A percentile compares a stretch with the other conserved stretches of the same genome.
Evolutionary conservation across 768 basidiomycete species (phyloP).

Genomic region (Boletus subparvulus): DNA sequence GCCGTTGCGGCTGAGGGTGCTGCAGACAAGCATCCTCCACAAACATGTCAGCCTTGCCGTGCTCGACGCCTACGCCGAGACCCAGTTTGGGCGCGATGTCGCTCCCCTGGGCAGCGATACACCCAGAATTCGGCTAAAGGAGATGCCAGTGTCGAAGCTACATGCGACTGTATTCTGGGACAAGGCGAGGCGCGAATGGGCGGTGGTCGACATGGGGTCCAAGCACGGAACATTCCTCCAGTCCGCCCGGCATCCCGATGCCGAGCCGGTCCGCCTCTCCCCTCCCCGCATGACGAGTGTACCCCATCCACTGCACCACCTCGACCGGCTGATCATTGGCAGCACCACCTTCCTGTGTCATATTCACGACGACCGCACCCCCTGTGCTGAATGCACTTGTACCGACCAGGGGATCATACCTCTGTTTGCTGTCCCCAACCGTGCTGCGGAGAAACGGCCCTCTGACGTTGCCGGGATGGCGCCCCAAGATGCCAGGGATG

Average conservation of each 20-base stretch:
- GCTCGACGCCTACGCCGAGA: constrained; percentile 60
- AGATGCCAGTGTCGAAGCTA: constrained; percentile 81
- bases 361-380: constrained; percentile 59
- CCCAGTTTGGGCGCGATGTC: constrained; percentile 74
- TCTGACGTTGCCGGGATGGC: constrained; percentile 11
- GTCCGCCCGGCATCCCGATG: constrained; percentile 15
- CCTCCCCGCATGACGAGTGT: constrained; percentile 65
- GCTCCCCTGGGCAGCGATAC: constrained; percentile 48
- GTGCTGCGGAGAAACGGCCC: constrained; percentile 23
- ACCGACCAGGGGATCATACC: constrained; percentile 57
- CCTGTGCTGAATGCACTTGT: constrained; percentile 62
- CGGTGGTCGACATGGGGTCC: constrained; percentile 81
- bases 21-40: constrained; percentile 47
- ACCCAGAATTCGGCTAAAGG: constrained; percentile 73
- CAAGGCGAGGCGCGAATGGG: constrained; percentile 56
- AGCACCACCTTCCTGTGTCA: constrained; percentile 71
- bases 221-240: constrained; percentile 79
- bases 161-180: constrained; percentile 81
- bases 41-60: constrained; percentile 53
- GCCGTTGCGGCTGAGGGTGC: constrained; percentile 40
- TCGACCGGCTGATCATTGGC: constrained; percentile 66
- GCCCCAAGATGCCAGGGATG: constrained; percentile 40
- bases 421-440: constrained; percentile 38
- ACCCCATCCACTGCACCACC: constrained; percentile 60
- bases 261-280: constrained; percentile 53